phyloP scores from a whole-genome alignment of 441 rosid species.

The Brassica hybrid region DNA sequence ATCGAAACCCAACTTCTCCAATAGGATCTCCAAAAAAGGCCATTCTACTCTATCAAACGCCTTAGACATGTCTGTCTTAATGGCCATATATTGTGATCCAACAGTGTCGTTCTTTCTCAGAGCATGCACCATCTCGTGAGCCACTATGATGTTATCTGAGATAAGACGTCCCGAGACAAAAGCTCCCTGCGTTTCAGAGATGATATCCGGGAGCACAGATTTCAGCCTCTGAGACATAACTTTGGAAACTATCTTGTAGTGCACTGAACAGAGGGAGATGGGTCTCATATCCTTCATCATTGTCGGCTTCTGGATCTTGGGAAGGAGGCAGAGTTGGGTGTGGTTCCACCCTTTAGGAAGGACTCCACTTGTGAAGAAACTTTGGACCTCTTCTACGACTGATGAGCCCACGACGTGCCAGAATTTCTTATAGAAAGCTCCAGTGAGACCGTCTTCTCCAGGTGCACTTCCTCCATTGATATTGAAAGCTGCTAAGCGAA shows the following conservation, averaged over 20 bases:
- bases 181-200: neutral
- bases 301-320: neutral
- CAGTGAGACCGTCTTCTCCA: neutral
- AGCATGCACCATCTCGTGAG: too few species aligned
- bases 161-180: neutral
- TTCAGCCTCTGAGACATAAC: neutral
- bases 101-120: too few species aligned
- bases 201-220: too few species aligned
- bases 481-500: neutral
- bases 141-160: neutral
- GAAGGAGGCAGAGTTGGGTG: neutral
- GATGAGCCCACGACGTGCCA: neutral
- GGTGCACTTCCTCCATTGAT: neutral
- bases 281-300: neutral
- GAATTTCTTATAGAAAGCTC: neutral
- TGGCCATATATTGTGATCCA: too few species aligned
- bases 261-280: neutral
- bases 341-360: neutral
- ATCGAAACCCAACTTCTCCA: too few species aligned
- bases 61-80: too few species aligned
- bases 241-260: neutral
- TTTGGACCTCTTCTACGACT: neutral
- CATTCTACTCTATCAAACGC: too few species aligned
- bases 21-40: too few species aligned
- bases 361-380: neutral